phyloP scores from a whole-genome alignment of 2,329 filamentous ascomycete species.

The Colletotrichum phormii region DNA sequence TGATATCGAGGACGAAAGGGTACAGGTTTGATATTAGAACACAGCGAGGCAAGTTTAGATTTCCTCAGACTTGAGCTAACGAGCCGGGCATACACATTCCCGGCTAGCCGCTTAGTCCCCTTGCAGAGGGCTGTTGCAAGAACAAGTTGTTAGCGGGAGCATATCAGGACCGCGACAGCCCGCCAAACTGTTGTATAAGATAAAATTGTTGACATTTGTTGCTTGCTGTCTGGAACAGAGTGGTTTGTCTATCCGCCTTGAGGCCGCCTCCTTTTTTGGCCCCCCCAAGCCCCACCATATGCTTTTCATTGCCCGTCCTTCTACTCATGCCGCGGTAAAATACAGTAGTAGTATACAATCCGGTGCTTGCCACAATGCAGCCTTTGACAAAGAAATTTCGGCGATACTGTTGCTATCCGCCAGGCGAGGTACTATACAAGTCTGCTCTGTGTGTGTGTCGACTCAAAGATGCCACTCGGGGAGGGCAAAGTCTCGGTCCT shows the following conservation, averaged over 20 bases:
- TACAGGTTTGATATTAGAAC: too few relatives aligned
- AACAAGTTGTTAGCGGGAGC: not conserved
- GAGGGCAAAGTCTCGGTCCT: conserved; percentile 53
- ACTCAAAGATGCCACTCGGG: conserved; percentile 54
- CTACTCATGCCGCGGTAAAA: conserved; percentile 20
- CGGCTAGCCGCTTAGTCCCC: too few relatives aligned
- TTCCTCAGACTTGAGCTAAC: too few relatives aligned
- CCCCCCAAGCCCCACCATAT: conserved; percentile 2
- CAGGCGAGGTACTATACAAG: conserved; percentile 17
- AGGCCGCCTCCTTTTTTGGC: not conserved
- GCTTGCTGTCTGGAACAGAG: conserved; percentile 14
- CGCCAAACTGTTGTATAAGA: not conserved
- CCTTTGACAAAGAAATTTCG: not conserved
- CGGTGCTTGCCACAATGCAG: conserved; percentile 7
- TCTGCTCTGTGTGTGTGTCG: not conserved
- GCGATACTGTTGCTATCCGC: not conserved
- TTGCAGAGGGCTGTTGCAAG: too few relatives aligned
- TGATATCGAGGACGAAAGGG: too few relatives aligned
- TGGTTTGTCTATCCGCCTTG: conserved; percentile 17
- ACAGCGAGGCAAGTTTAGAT: too few relatives aligned
- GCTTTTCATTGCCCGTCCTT: conserved; percentile 22
- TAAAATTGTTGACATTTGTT: conserved; percentile 13
- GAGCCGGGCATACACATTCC: too few relatives aligned
- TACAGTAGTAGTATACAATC: conserved; percentile 20
- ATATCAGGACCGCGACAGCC: not conserved